phyloP scores from a whole-genome alignment of 495 filamentous ascomycete genomes.

The Parathielavia appendiculata region DNA sequence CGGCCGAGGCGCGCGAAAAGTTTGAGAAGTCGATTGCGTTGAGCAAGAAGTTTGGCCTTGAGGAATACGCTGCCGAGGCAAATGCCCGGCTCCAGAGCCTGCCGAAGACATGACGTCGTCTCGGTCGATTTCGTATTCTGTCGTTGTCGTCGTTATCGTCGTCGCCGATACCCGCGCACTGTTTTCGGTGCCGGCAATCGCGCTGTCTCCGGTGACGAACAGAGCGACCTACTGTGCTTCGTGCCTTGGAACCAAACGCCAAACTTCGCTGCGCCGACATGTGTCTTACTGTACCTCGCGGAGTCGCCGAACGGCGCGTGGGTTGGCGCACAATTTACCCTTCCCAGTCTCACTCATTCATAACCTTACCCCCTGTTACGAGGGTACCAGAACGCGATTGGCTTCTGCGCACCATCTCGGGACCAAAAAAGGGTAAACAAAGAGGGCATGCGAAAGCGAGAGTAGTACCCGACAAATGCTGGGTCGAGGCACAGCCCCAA shows the following conservation, averaged over 20 bases:
- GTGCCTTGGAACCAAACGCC: too few relatives aligned
- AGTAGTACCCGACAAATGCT: not conserved
- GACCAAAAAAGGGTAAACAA: not conserved
- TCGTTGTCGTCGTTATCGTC: not conserved
- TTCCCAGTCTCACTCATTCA: too few relatives aligned
- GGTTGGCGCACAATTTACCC: not conserved
- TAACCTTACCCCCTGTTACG: too few relatives aligned
- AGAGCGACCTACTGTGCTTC: not conserved
- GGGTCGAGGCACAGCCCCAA: not conserved
- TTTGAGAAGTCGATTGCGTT: constrained; percentile 62
- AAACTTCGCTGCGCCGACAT: too few relatives aligned
- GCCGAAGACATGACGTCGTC: constrained; percentile 37
- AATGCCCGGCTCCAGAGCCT: constrained; percentile 46
- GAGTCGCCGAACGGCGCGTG: not conserved
- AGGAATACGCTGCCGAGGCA: constrained; percentile 57
- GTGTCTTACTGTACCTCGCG: too few relatives aligned
- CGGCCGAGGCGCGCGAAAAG: constrained; percentile 55
- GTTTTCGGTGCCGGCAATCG: not conserved
- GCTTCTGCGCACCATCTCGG: too few relatives aligned
- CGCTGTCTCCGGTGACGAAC: not conserved
- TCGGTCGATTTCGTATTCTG: not conserved
- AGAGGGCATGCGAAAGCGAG: not conserved
- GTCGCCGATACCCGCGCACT: not conserved
- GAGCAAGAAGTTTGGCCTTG: constrained; percentile 57
- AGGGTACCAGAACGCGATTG: too few relatives aligned